Percentiles rank a stretch among this genome's conserved stretches.
Evolutionary conservation across 1,284 basidiomycete species (phyloP).

Genomic region (Tylopilus sp.): DNA sequence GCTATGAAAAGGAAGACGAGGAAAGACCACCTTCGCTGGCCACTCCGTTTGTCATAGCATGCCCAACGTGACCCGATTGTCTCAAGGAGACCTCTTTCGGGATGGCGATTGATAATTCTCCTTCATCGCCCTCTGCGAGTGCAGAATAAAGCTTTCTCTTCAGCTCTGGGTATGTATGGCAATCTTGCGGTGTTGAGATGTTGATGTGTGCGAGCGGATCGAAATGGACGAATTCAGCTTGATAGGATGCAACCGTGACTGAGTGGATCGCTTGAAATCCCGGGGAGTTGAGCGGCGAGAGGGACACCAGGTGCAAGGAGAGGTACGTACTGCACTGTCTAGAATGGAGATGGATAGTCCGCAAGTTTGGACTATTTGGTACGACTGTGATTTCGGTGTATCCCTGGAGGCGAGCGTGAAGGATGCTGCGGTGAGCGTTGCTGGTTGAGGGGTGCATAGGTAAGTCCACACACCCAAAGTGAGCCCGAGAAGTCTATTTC

Average conservation of each 20-base stretch:
- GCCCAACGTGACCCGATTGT: conserved; percentile 49
- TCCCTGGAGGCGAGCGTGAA: conserved; percentile 47
- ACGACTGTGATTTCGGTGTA: conserved; percentile 89
- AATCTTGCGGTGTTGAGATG: conserved; percentile 73
- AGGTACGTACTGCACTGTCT: conserved; percentile 72
- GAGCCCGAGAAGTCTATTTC: conserved; percentile 83
- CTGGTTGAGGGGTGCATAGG: conserved; percentile 5
- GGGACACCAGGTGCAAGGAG: neutral
- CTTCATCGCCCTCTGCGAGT: conserved; percentile 86
- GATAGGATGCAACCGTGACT: conserved; percentile 65
- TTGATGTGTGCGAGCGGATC: conserved; percentile 73
- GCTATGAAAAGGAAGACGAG: neutral
- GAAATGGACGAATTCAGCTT: conserved; percentile 70
- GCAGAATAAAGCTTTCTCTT: conserved; percentile 92
- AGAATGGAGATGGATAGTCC: conserved; percentile 80
- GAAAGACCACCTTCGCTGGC: conserved; percentile 45
- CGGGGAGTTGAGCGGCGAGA: conserved; percentile 13
- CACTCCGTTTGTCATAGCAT: conserved; percentile 38
- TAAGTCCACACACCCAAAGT: conserved; percentile 56
- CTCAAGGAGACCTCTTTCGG: conserved; percentile 76
- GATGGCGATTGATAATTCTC: conserved; percentile 89
- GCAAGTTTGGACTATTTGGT: conserved; percentile 72
- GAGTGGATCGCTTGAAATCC: conserved; percentile 60
- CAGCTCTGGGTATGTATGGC: conserved; percentile 88
- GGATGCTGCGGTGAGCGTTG: conserved; percentile 18